Base-by-base conservation (phyloP, 495 filamentous ascomycete genomes). In the Immersiella caudata region DNA sequence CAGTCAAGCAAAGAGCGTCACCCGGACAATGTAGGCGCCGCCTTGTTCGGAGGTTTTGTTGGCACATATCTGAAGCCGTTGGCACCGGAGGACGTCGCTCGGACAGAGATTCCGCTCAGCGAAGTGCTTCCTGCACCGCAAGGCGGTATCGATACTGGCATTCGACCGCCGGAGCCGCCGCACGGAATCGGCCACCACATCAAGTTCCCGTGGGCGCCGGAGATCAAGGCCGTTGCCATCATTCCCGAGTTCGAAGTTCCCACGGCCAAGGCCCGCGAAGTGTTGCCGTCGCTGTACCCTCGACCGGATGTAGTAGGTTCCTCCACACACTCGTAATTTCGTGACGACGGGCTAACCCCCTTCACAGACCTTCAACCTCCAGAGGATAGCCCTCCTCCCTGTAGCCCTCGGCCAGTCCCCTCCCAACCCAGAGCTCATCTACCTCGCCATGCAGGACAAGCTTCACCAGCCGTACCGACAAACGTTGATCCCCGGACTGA, bases 391-490 rank as follows among this genome's bases (percentile, higher is more conserved):
- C 18, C 81, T 98, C 24, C 88, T 99, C 12, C 92, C 94, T 14
- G 88, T 89, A 5, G 93, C 93, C 1, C 82, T 99, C 67, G 93
- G 93, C 55, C 86, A 90, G 68, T 92, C 89, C 18, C 95, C 95
- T 7, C 94, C 93, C n/a, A 89, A 97, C 73, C 87, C 94, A 49
- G 90, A 93, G 68, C 89, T 93, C 78, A 98, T 99, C 75, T 96
- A 93, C 81, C 84, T 93, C 27, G 94, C 92, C 27, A 99, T 99
- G 95, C 93, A 97, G 79, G 95, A 99, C 80, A 95, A 93, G 77
- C 84, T 99, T 49, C 95, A 99, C 78, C 95, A 99, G 77, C 94
- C 92, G 11, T 97, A 98, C 79, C 88, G 95, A 52, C 88, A 91
- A 76, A 89, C 84, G 14, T 84, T 99, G 59, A 94, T 99, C 68